Percentiles rank a stretch among this genome's conserved stretches.
These are phyloP conservation scores for Sporothrix euskadiensis DNA, from an alignment of 2,329 filamentous ascomycete species.

Conservation along the genomic window DNA sequence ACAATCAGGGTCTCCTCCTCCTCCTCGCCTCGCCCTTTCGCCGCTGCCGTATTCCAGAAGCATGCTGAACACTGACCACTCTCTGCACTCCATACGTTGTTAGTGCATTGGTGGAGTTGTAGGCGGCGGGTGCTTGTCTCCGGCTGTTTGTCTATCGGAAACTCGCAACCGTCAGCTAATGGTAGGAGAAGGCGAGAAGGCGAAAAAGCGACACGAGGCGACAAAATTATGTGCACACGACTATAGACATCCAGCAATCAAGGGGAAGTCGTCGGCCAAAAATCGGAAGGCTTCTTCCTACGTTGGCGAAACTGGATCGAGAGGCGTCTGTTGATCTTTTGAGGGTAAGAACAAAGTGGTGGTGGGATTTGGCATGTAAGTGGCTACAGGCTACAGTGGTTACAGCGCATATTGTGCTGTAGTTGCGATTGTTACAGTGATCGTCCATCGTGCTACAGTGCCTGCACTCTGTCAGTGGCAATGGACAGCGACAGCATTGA, in stretches of 20 bases:
- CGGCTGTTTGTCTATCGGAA: neutral
- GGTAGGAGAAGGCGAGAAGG: neutral
- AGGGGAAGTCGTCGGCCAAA: neutral
- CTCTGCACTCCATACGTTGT: neutral
- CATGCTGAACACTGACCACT: neutral
- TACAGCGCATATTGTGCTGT: neutral
- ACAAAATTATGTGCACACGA: neutral
- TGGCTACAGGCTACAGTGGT: neutral
- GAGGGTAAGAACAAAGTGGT: neutral
- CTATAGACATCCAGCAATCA: neutral
- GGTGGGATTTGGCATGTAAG: neutral
- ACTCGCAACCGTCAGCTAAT: neutral
- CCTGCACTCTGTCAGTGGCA: too few species aligned
- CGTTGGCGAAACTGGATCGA: neutral
- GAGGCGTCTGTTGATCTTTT: neutral
- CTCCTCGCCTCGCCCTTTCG: neutral
- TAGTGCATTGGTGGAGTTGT: neutral
- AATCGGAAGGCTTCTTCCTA: slow-evolving; percentile 15
- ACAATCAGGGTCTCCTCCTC: neutral
- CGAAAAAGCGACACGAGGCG: too few species aligned
- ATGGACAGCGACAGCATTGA: too few species aligned
- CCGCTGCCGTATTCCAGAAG: neutral
- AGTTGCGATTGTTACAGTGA: neutral
- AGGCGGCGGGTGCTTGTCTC: slow-evolving; percentile 10
- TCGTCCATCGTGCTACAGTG: too few species aligned